Evolutionary conservation across 768 basidiomycete genomes (phyloP), one percentile per base, ranked within the genome.

Genomic region (Phaeolepiota aurea): DNA sequence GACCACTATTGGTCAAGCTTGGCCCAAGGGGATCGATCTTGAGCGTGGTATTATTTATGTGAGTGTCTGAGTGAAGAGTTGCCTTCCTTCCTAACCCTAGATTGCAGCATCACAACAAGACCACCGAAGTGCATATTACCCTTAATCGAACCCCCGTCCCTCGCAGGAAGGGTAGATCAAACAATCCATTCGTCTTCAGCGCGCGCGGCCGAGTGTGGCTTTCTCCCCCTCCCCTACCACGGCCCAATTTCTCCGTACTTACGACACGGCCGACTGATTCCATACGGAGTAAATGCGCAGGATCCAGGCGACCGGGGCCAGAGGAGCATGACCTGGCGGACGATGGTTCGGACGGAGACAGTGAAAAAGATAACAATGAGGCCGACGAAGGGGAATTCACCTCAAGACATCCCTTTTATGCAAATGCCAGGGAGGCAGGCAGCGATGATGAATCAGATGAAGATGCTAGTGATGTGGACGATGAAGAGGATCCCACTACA

Each of bases 1-100:
- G 45, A 69, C 74, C 36, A 72, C 72, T 0, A 54, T 86, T 11
- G 66, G 54, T 5, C 72, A 77, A 49, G 74, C 73, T 3, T 87
- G 82, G 79, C 66, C 69, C 0, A 66, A 66, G 35, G 66, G 72
- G 9, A 57, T 62, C 16, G 62, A 69, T 33, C 51, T 59, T 1
- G 44, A 52, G 2, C 58, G 60, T n/a, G 83, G 68, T 1, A 72
- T 86, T 23, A 57, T 80, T 41, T 86, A 84, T 52, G 83, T 86
- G 50, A 44, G 80, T 66, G 38, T 19, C 34, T 16, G 10, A 42
- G 16, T 13, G 28, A 21, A 23, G 13, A 34, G 4, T 46, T 20
- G 38, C 18, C 13, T 14, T 33, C 19, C 28, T 21, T 7, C n/a
- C 40, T 48, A 16, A 47, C 12, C 44, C 42, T n/a, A n/a, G n/a